Evolutionary conservation across 75 land plant genomes (phyloP), one percentile per base, ranked within the genome.

Genomic region (Cupressus sempervirens): DNA sequence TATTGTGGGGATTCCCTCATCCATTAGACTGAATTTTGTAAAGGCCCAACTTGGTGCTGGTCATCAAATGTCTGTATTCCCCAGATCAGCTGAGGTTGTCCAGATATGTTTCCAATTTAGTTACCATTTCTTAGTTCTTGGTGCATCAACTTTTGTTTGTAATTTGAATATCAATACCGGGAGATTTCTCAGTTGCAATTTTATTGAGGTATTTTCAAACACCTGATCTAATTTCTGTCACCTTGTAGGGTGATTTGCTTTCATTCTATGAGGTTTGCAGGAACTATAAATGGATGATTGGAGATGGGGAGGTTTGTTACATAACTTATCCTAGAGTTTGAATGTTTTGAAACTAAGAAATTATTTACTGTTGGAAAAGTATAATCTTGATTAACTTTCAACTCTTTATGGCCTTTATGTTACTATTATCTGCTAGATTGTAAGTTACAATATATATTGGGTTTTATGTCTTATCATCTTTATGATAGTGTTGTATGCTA

Each of bases 201-300:
- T 32, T 4, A 30, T 26, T 29, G 32, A 11, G 32, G 13, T 70
- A 70, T 30, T 70, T 23, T 2, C 12, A 70, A 32, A 70, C 15
- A 30, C 11, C 74, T 70, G 74, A 70, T 84, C 23, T 7, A 11
- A 35, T 75, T 74, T 76, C 77, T 26, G 18, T 83, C 7, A 13
- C 11, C 83, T 36, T 38, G 29, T 91, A 94, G 99, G 99, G 94
- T 35, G 86, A 93, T 82, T 80, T 93, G 82, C 91, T 97, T 89
- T 93, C 98, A 18, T 96, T 97, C 74, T 97, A 88, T 88, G 94
- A 93, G 90, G 88, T 92, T 54, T 97, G 99, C 85, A 89, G 90
- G 35, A 88, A 88, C 87, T 98, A 96, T 90, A 87, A 88, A 81
- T 98, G 99, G 99, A 84, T 76, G 38, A 82, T 94, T 80, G 92